Conservation (phyloP, 139 green algal species). For the Asterochloris erici region DNA sequence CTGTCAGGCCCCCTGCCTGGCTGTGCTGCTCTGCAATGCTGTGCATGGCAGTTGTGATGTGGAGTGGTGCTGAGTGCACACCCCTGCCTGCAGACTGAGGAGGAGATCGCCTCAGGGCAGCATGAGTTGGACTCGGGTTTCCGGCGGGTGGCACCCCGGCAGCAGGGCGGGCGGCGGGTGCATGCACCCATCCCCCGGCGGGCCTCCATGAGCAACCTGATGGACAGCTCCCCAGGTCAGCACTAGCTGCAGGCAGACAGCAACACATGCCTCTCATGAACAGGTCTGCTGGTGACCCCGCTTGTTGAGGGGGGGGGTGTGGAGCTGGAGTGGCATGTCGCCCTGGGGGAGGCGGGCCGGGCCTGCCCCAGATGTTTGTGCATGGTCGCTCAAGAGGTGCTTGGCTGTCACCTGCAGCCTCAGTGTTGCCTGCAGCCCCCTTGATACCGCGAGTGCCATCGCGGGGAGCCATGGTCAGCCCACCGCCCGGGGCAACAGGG, state of each 20-base stretch:
- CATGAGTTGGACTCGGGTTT: constrained; percentile 6
- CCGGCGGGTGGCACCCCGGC: constrained; percentile 17
- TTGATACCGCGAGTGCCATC: not conserved
- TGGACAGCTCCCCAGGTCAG: constrained; percentile 41
- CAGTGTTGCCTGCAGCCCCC: not conserved
- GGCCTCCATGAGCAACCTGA: constrained; percentile 46
- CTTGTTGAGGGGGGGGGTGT: no score
- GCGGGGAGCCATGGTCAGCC: constrained; percentile 20
- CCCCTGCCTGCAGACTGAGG: constrained; percentile 20
- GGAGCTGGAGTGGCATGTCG: no score
- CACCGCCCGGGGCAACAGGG: constrained; percentile 12
- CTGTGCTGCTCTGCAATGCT: no score
- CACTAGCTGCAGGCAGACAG: no score
- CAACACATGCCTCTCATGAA: not conserved
- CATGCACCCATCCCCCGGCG: constrained; percentile 34
- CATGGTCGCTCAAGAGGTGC: no score
- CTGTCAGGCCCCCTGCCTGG: no score
- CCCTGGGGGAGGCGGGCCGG: no score
- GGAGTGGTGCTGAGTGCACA: no score
- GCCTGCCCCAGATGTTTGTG: no score
- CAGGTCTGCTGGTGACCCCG: no score
- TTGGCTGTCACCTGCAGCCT: not conserved
- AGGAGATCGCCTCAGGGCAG: constrained; percentile 39
- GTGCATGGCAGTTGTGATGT: no score
- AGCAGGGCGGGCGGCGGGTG: constrained; percentile 1